Evolutionary conservation across 257 asterid genomes (phyloP), one percentile per base, ranked within the genome.

Genomic region (Mentha longifolia): DNA sequence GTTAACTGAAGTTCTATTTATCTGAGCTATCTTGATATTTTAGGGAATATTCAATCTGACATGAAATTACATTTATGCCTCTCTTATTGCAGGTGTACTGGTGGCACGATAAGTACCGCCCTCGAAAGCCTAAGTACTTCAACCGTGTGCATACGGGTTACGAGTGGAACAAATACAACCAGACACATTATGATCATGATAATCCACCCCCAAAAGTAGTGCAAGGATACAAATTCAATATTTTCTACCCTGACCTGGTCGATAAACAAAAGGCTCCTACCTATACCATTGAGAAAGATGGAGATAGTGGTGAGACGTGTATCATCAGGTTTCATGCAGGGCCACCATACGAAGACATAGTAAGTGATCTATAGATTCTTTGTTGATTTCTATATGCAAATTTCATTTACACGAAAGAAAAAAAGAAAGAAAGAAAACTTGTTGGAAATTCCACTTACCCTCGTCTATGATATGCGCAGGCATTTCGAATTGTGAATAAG

Each of bases 141-240:
- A 93, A 87, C 59, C 93, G 95, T 10, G 98, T 90, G 47, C 96
- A 90, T 80, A 92, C 92, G 2, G 97, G 97, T 30, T 92, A 88
- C 35, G 92, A 85, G 68, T 92, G 97, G 98, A 89, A 89, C 76
- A 92, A 87, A 65, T 92, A 92, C 75, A 92, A 92, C 65, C 97
- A 89, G 51, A 92, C 97, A 8, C 92, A 91, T 62, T 93, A 91
- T 50, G 95, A 91, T 47, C 94, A 91, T 25, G 95, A 90, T 76
- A 86, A 88, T 31, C 96, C 96, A 0, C 98, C 98, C 17, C 98
- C 98, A 3, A 93, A 90, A 76, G 77, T 86, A 46, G 98, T 93
- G 37, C 96, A 87, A 74, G 97, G 98, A 2, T 93, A 91, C 81
- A 93, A 93, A 75, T 89, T 93, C 78, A 91, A 91, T 49, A 88